phyloP scores from a whole-genome alignment of 176 grass and related monocot genomes.

The Eragrostis nindensis region DNA sequence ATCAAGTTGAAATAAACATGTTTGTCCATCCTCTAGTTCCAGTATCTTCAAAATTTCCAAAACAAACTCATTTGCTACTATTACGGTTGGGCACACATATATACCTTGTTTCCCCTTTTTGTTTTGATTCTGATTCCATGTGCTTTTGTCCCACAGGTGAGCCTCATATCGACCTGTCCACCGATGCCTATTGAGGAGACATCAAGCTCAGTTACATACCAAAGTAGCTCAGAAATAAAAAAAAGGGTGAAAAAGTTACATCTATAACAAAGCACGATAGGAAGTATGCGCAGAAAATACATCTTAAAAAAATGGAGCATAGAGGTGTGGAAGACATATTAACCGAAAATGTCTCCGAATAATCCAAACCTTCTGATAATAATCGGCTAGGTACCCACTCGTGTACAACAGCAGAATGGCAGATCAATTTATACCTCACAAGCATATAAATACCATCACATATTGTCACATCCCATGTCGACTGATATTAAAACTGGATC shows the following conservation, averaged over 20 bases:
- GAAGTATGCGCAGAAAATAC: not conserved
- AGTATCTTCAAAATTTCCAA: constrained; percentile 4
- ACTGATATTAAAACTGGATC: not conserved
- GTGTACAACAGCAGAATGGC: not conserved
- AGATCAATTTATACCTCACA: not conserved
- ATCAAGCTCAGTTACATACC: constrained; percentile 24
- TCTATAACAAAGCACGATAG: constrained; percentile 16
- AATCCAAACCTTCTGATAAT: not conserved
- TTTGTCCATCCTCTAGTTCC: not conserved
- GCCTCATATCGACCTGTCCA: constrained; percentile 99
- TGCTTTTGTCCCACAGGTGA: constrained; percentile 99
- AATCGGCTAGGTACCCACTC: not conserved
- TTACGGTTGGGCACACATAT: constrained; percentile 26
- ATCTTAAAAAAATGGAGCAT: no score
- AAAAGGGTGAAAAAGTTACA: not conserved
- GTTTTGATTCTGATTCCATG: constrained; percentile 99
- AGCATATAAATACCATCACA: not conserved
- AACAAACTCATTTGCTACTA: not conserved
- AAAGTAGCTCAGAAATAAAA: not conserved
- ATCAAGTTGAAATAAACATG: not conserved
- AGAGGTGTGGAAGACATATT: not conserved
- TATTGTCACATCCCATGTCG: not conserved
- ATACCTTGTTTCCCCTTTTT: constrained; percentile 99
- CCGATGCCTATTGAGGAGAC: constrained; percentile 73
- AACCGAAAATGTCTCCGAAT: not conserved